Conservation (phyloP, 352 stramenopile species). For the Achlya hypogyna region DNA sequence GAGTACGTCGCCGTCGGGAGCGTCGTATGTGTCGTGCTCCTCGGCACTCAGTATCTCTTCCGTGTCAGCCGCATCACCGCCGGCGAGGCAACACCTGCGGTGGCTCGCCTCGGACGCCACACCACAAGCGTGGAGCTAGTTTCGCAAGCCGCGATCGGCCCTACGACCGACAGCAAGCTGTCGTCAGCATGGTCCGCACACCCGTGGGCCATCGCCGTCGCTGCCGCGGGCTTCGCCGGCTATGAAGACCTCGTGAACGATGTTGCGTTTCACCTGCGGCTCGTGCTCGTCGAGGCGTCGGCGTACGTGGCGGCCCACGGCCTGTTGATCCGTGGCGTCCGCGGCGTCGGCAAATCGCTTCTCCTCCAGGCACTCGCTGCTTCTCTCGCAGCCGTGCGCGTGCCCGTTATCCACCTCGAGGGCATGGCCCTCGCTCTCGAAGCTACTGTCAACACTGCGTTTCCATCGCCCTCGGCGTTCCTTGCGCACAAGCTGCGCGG, state of each 20-base stretch:
- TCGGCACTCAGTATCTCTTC: constrained; percentile 5
- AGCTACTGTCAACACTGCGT: constrained; percentile 34
- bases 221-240: constrained; percentile 31
- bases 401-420: constrained; percentile 27
- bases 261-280: constrained; percentile 41
- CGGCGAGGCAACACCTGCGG: background rate
- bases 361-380: constrained; percentile 26
- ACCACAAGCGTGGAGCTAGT: background rate
- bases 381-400: constrained; percentile 22
- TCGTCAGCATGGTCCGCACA: background rate
- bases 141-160: background rate
- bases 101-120: background rate
- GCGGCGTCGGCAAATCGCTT: constrained; percentile 58
- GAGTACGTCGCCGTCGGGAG: background rate
- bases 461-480: constrained; percentile 49
- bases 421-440: constrained; percentile 45
- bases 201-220: constrained; percentile 21
- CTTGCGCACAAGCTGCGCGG: constrained; percentile 30
- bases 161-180: background rate
- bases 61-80: background rate
- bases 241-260: constrained; percentile 45
- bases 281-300: constrained; percentile 25
- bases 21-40: background rate
- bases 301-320: constrained; percentile 35
- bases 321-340: constrained; percentile 48